Evolutionary conservation across 495 filamentous ascomycete species (phyloP).

Genomic region (Hypoxylon lienhwacheense): DNA sequence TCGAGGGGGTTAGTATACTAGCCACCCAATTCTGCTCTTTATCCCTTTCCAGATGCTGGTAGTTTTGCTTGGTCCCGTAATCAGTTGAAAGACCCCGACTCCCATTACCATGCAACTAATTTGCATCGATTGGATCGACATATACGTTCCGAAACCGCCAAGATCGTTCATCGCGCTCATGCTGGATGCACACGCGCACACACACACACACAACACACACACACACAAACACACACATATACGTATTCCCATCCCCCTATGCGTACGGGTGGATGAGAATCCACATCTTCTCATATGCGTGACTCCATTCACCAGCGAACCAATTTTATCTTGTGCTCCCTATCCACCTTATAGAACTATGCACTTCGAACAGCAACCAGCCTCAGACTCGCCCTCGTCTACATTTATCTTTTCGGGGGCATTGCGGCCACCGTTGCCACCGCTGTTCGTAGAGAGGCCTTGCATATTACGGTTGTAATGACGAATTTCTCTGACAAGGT

Average conservation of each 20-base stretch:
- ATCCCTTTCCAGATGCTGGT: constrained; percentile 32
- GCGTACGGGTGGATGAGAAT: constrained; percentile 10
- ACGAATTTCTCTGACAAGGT: constrained; percentile 95
- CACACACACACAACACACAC: constrained; percentile 7
- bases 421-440: constrained; percentile 61
- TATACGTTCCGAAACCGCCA: constrained; percentile 28
- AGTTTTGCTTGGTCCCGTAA: constrained; percentile 25
- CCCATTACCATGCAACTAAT: constrained; percentile 35
- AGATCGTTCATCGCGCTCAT: constrained; percentile 26
- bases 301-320: constrained; percentile 7
- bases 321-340: constrained; percentile 3
- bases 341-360: constrained; percentile 76
- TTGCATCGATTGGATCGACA: constrained; percentile 28
- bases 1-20: constrained; percentile 21
- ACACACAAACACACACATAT: constrained; percentile 4
- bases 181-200: constrained; percentile 15
- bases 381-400: constrained; percentile 66
- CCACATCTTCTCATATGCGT: constrained; percentile 22
- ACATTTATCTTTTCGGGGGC: constrained; percentile 76
- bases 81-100: constrained; percentile 32
- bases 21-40: constrained; percentile 24
- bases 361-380: constrained; percentile 85
- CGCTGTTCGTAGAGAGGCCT: constrained; percentile 69
- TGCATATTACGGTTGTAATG: constrained; percentile 98
- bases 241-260: background rate